Evolutionary conservation across 139 green algal genomes (phyloP), one percentile per base, ranked within the genome.

Genomic region (Volvox africanus): DNA sequence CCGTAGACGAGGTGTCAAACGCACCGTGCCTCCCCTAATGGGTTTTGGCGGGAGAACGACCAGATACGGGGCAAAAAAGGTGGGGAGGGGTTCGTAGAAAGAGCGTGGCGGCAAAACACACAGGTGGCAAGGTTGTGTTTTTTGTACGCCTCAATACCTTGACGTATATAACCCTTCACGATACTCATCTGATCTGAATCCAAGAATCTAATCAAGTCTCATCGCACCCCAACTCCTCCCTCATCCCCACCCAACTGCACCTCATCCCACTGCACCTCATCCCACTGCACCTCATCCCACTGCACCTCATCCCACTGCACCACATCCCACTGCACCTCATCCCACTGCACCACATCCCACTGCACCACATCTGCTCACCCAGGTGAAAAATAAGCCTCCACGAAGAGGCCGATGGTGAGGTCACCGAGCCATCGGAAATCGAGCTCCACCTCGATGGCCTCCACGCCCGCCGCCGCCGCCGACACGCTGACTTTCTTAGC

Each of bases 401-500:
- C 86, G 19, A 83, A 37, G 30, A 90, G 73, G 5, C 86, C 86
- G 33, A 90, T 14, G 11, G 71, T 90, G 50, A 69, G 86, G 32
- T 76, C 44, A 1, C 86, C 86, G 13, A 20, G 44, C 86, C 86
- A 90, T 55, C 83, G 71, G 32, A 90, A 90, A 71, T 90, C 86
- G 50, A 90, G 44, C 86, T 90, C 86, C 86, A 90, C 86, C 86
- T 90, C 86, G 20, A 90, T 35, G 3, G 20, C 71, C 30, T 90
- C 86, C 71, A 90, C 21, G 24, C 36, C 50, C 69, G 30, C 69
- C 86, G 73, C 18, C 69, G 26, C 33, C 65, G 62, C 65, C 65
- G 20, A 6, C n/a, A n/a, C n/a, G n/a, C 9, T 85, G 44, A 14
- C 44, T 24, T 44, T 16, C 37, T 68, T 14, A 13, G n/a, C 5